Evolutionary conservation across 805 yeast genomes (phyloP).

Genomic region (Pichia eremophila): DNA sequence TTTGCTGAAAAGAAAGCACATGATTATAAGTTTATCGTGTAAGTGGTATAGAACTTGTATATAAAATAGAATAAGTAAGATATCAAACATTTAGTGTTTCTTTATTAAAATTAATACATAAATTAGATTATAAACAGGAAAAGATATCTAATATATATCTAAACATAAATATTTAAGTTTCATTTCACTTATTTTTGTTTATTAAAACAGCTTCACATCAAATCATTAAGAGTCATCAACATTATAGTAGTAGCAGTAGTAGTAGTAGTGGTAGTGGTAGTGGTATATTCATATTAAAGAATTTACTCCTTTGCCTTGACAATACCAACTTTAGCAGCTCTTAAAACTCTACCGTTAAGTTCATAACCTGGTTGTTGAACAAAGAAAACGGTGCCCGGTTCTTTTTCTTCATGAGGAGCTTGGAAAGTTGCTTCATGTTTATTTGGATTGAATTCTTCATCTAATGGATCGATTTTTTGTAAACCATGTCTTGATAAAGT

Average conservation of each 20-base stretch:
- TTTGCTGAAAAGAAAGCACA: slow-evolving; percentile 20
- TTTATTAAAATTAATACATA: not conserved
- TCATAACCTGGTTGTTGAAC: slow-evolving; percentile 89
- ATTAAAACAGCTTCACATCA: no score
- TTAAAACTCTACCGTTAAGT: slow-evolving; percentile 75
- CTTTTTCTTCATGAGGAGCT: slow-evolving; percentile 76
- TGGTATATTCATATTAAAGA: not conserved
- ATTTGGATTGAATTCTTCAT: slow-evolving; percentile 84
- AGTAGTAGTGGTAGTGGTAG: no score
- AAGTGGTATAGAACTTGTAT: not conserved
- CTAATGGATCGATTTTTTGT: slow-evolving; percentile 70
- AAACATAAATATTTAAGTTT: no score
- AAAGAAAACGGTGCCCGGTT: slow-evolving; percentile 85
- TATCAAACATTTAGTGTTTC: not conserved
- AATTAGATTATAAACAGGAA: not conserved
- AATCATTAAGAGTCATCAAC: not conserved
- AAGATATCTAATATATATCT: not conserved
- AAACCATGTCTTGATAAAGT: slow-evolving; percentile 77
- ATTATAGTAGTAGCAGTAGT: not conserved
- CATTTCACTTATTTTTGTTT: no score
- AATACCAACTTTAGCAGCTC: slow-evolving; percentile 95
- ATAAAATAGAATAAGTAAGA: not conserved
- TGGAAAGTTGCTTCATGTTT: slow-evolving; percentile 90
- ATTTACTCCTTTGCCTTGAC: slow-evolving; percentile 48
- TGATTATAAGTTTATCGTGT: slow-evolving; percentile 20